These are phyloP conservation scores for Ophiostoma himal-ulmi DNA, from an alignment of 2,329 filamentous ascomycete species.

Conservation along the genomic window DNA sequence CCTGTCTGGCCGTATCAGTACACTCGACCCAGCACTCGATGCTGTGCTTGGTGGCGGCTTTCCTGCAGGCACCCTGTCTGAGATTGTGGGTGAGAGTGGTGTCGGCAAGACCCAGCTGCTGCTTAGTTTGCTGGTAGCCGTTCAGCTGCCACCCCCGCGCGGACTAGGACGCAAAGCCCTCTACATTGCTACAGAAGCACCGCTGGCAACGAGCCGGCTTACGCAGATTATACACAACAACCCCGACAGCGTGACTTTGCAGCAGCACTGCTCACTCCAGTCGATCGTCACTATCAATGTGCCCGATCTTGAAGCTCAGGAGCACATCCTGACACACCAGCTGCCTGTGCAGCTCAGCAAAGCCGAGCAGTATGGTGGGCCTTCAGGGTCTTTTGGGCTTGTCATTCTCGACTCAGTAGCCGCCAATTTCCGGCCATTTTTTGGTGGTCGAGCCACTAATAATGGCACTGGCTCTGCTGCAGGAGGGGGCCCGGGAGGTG, in stretches of 20 bases:
- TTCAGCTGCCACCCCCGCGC: constrained; percentile 69
- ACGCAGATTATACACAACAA: constrained; percentile 69
- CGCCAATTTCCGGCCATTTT: constrained; percentile 92
- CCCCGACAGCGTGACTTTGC: constrained; percentile 45
- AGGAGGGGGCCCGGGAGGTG: neutral
- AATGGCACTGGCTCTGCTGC: constrained; percentile 31
- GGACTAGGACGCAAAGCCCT: constrained; percentile 70
- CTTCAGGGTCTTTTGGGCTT: constrained; percentile 53
- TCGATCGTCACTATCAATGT: constrained; percentile 74
- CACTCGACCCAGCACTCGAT: constrained; percentile 69
- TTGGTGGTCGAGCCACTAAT: constrained; percentile 51
- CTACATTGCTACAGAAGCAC: constrained; percentile 90
- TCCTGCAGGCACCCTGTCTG: constrained; percentile 73
- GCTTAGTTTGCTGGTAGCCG: constrained; percentile 73
- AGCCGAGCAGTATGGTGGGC: constrained; percentile 59
- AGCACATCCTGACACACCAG: constrained; percentile 90
- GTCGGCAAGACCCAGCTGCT: constrained; percentile 94
- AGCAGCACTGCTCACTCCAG: constrained; percentile 56
- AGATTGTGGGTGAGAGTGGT: constrained; percentile 88
- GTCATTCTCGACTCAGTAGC: constrained; percentile 87
- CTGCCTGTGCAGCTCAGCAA: constrained; percentile 64
- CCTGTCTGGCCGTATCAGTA: constrained; percentile 58
- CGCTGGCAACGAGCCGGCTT: constrained; percentile 75
- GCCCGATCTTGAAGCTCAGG: constrained; percentile 87
- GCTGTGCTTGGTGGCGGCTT: constrained; percentile 72